A percentile compares a stretch with the other conserved stretches of the same genome.
Evolutionary conservation across 331 rosid species (phyloP).

Genomic region (Pyracantha coccinea): DNA sequence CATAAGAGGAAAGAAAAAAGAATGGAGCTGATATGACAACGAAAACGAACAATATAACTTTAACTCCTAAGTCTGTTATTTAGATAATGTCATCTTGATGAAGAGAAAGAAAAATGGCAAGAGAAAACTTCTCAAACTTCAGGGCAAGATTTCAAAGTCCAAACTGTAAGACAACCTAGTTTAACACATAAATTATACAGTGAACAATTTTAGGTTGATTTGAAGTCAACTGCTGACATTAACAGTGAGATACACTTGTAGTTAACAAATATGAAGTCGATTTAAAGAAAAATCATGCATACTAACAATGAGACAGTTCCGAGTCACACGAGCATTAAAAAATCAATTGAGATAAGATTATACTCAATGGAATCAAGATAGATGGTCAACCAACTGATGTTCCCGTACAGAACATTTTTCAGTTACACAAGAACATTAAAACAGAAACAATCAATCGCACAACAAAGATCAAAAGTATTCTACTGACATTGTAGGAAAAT

Average conservation of each 20-base stretch:
- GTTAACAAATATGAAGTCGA: not conserved
- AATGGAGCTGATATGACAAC: not conserved
- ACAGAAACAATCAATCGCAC: not conserved
- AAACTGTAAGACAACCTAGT: not conserved
- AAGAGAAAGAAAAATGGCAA: not conserved
- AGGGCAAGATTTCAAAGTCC: not conserved
- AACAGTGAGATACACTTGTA: not conserved
- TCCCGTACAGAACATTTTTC: not conserved
- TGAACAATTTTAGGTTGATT: not conserved
- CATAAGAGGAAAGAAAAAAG: not conserved
- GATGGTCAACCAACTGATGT: not conserved
- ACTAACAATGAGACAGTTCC: not conserved
- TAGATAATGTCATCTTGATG: not conserved
- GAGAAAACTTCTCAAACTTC: not conserved
- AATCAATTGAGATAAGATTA: not conserved
- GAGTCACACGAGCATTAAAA: not conserved
- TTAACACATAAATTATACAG: not conserved
- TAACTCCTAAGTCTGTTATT: not conserved
- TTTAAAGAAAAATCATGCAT: not conserved
- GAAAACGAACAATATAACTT: not conserved
- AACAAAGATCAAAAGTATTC: not conserved
- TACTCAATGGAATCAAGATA: not conserved
- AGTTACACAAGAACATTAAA: not conserved
- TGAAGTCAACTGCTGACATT: not conserved
- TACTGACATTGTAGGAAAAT: constrained; percentile 2